phyloP scores from a whole-genome alignment of 75 land plant genomes.

The Selaginella moellendorffii region DNA sequence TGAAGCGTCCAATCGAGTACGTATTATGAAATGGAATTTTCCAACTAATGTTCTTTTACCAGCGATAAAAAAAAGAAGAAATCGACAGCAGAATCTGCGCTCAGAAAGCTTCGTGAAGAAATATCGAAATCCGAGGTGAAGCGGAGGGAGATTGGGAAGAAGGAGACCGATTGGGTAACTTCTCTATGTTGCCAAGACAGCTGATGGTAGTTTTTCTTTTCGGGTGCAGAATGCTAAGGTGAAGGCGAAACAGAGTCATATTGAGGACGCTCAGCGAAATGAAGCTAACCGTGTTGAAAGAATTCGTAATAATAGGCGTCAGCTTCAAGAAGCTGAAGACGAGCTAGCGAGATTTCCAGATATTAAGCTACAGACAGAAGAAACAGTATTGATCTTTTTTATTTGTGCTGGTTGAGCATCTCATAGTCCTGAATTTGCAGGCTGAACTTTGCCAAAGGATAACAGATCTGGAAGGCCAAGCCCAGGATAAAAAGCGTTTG shows the following conservation, averaged over 20 bases:
- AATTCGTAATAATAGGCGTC: constrained; percentile 40
- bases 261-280: constrained; percentile 54
- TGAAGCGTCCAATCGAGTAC: constrained; percentile 64
- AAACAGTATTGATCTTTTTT: constrained; percentile 30
- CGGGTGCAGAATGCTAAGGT: constrained; percentile 49
- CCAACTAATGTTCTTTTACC: too few relatives aligned
- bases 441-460: too few relatives aligned
- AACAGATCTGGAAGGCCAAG: too few relatives aligned
- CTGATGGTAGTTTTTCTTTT: too few relatives aligned
- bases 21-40: too few relatives aligned
- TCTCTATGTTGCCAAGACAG: neutral
- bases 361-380: constrained; percentile 56
- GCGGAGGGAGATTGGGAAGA: constrained; percentile 28
- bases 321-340: constrained; percentile 59
- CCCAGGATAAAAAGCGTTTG: too few relatives aligned
- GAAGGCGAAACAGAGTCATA: constrained; percentile 40
- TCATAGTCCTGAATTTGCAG: too few relatives aligned
- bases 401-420: too few relatives aligned
- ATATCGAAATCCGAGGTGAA: constrained; percentile 24
- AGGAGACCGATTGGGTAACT: constrained; percentile 44
- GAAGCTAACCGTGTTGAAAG: constrained; percentile 61
- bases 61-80: constrained; percentile 44
- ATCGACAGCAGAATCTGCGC: constrained; percentile 35
- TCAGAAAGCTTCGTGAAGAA: constrained; percentile 27
- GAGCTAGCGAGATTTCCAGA: constrained; percentile 45